Percentiles rank a stretch among this genome's conserved stretches.
phyloP scores from a whole-genome alignment of 345 rosid genomes.

The Cardamine occulta region DNA sequence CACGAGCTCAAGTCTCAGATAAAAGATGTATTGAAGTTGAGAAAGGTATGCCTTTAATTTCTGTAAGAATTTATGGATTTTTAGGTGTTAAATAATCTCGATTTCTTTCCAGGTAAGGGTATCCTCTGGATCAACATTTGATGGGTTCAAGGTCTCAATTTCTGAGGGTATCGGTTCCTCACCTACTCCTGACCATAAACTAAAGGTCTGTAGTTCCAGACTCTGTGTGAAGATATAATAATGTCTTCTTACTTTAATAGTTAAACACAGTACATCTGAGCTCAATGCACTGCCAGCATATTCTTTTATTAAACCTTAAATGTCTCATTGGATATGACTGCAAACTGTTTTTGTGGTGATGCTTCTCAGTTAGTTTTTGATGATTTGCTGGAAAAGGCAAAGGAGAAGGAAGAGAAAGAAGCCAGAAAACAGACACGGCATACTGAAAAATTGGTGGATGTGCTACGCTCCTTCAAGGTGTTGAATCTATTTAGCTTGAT shows the following conservation, averaged over 20 bases:
- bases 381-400: constrained; percentile 80
- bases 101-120: constrained; percentile 57
- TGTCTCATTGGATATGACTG: constrained; percentile 36
- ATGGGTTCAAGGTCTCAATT: constrained; percentile 74
- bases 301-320: constrained; percentile 18
- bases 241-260: constrained; percentile 10
- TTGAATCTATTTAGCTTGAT: constrained; percentile 28
- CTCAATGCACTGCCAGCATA: constrained; percentile 6
- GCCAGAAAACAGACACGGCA: constrained; percentile 78
- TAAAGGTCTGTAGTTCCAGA: constrained; percentile 54
- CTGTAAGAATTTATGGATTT: constrained; percentile 21
- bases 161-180: constrained; percentile 55
- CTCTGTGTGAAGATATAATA: constrained; percentile 18
- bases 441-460: constrained; percentile 42
- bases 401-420: constrained; percentile 91
- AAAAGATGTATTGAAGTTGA: constrained; percentile 73
- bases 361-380: constrained; percentile 69
- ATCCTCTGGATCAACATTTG: constrained; percentile 66
- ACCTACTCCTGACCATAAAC: constrained; percentile 62
- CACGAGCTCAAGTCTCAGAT: constrained; percentile 76
- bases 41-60: constrained; percentile 56
- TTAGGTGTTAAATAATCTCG: constrained; percentile 36
- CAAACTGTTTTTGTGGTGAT: constrained; percentile 24
- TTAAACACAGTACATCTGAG: constrained; percentile 10
- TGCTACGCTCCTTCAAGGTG: constrained; percentile 45